Evolutionary conservation across 176 grass and related monocot genomes (phyloP).

Genomic region (Neostapfia colusana): DNA sequence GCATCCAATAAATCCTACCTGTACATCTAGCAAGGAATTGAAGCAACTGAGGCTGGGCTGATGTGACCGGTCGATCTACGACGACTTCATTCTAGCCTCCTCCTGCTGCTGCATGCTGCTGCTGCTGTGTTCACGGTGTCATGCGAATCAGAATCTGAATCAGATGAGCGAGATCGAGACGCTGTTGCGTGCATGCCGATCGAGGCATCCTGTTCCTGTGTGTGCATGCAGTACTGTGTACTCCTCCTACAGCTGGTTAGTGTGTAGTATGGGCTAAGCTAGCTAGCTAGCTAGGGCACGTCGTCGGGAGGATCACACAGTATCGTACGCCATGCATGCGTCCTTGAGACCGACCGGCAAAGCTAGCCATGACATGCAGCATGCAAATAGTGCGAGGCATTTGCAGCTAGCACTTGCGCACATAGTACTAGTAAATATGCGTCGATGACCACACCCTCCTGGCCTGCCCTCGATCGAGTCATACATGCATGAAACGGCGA

Average conservation of each 20-base stretch:
- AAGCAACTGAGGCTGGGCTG: too few relatives aligned
- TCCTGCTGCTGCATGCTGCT: too few relatives aligned
- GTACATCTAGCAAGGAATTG: too few relatives aligned
- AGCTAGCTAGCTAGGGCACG: not conserved
- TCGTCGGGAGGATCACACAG: too few relatives aligned
- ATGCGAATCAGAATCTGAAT: conserved; percentile 52
- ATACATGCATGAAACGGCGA: not conserved
- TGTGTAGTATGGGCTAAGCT: too few relatives aligned
- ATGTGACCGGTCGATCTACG: not conserved
- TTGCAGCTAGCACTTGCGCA: conserved; percentile 20
- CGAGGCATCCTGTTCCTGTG: not conserved
- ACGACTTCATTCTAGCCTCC: too few relatives aligned
- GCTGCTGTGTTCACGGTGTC: not conserved
- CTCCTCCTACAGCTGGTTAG: too few relatives aligned
- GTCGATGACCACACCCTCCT: not conserved
- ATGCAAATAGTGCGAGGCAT: too few relatives aligned
- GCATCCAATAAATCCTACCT: not conserved
- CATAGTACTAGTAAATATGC: too few relatives aligned
- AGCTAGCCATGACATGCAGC: not conserved
- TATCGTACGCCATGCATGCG: not conserved
- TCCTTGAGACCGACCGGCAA: not conserved
- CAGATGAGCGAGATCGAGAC: conserved; percentile 39
- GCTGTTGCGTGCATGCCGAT: conserved; percentile 16
- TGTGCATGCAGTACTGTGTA: conserved; percentile 27
- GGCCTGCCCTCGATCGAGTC: not conserved